phyloP scores from a whole-genome alignment of 1,139 yeast genomes.

The Wickerhamomyces sp. region DNA sequence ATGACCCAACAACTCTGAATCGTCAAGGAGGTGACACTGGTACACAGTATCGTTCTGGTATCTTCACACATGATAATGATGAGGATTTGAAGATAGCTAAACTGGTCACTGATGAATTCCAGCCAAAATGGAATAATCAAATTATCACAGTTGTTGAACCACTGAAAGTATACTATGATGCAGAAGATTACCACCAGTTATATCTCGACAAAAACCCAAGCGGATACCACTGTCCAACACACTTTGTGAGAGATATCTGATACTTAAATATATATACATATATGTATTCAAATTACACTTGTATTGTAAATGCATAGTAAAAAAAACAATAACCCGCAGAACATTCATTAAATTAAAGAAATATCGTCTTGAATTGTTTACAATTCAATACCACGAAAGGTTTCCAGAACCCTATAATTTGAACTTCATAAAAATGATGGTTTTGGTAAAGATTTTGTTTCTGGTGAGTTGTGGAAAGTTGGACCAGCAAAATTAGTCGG shows the following conservation, averaged over 20 bases:
- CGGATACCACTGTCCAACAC: constrained; percentile 87
- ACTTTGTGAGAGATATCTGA: constrained; percentile 46
- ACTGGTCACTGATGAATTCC: constrained; percentile 37
- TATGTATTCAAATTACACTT: too few relatives aligned
- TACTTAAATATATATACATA: not conserved
- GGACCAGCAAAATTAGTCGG: constrained; percentile 4
- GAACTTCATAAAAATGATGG: constrained; percentile 5
- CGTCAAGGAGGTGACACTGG: constrained; percentile 78
- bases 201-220: constrained; percentile 71
- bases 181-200: constrained; percentile 86
- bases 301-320: too few relatives aligned
- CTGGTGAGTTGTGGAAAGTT: constrained; percentile 3
- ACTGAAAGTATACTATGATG: constrained; percentile 73
- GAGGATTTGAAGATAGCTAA: constrained; percentile 42
- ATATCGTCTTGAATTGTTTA: too few relatives aligned
- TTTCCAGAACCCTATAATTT: not conserved
- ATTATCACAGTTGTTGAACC: constrained; percentile 71
- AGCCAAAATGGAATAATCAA: constrained; percentile 50
- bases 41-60: constrained; percentile 75
- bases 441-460: constrained; percentile 5
- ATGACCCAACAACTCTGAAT: constrained; percentile 66
- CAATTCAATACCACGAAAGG: not conserved
- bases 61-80: constrained; percentile 56
- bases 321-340: too few relatives aligned
- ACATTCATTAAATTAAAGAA: too few relatives aligned